Percentiles rank a stretch among this genome's conserved stretches.
Conservation (phyloP, 345 rosid species). For the Aurinia saxatilis region DNA sequence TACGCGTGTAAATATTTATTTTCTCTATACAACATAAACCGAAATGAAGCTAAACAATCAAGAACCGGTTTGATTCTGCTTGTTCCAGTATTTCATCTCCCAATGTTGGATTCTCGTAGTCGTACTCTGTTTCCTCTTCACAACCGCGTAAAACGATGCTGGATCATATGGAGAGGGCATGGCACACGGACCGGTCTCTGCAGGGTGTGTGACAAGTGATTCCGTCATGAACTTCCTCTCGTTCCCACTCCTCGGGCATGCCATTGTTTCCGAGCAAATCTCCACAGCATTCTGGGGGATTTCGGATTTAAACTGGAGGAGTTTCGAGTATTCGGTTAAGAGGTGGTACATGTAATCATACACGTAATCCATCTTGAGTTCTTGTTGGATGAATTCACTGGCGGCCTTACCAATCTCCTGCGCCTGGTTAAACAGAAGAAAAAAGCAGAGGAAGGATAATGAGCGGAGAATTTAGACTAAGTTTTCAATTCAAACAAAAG, state of each 20-base stretch:
- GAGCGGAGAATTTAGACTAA: not conserved
- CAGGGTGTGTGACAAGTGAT: slow-evolving; percentile 59
- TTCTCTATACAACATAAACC: not conserved
- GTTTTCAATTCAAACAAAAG: not conserved
- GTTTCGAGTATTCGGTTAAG: slow-evolving; percentile 53
- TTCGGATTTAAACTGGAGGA: slow-evolving; percentile 50
- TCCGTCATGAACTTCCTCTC: slow-evolving; percentile 52
- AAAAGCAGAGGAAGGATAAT: not conserved
- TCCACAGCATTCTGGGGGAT: slow-evolving; percentile 38
- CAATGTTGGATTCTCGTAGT: slow-evolving; percentile 20
- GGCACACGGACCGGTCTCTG: slow-evolving; percentile 47
- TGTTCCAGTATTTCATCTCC: slow-evolving; percentile 43
- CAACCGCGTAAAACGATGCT: slow-evolving; percentile 26
- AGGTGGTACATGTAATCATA: slow-evolving; percentile 85
- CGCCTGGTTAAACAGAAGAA: slow-evolving; percentile 38
- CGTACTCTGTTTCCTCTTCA: slow-evolving; percentile 28
- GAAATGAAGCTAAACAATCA: not conserved
- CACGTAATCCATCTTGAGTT: slow-evolving; percentile 56
- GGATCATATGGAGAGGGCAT: slow-evolving; percentile 62
- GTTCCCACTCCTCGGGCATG: slow-evolving; percentile 42
- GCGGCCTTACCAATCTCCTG: slow-evolving; percentile 54
- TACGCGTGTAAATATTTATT: not conserved
- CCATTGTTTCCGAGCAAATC: slow-evolving; percentile 57
- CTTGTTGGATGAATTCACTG: slow-evolving; percentile 43
- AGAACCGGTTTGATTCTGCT: slow-evolving; percentile 31